Evolutionary conservation across 345 rosid species (phyloP), one percentile per base, ranked within the genome.

Genomic region (Euphorbia pulcherrima): DNA sequence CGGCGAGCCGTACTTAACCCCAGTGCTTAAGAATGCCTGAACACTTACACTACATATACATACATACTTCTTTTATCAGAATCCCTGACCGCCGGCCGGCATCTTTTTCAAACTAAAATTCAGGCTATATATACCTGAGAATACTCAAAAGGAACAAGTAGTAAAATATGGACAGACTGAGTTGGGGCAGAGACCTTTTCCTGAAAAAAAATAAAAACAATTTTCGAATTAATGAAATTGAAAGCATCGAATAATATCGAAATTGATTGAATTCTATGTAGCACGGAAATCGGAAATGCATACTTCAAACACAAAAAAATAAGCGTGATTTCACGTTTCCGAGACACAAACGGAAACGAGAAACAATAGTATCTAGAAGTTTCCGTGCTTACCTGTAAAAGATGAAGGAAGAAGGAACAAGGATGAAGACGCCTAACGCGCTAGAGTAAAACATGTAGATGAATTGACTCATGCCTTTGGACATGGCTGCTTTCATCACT

Each of bases 401-500:
- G 64, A 80, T 1, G 51, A 67, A 44, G 51, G 69, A 64, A 56
- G 58, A 73, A 12, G 74, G 69, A 44, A 64, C 54, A 24, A 80
- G 78, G 40, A 80, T 44, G 55, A 77, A 64, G 62, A 77, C 4
- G 35, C 59, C 78, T 4, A 78, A 51, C n/a, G 62, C 64, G 39
- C 75, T 73, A 7, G 77, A 75, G 72, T 83, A 78, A 56, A 74
- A 60, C n/a, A 71, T 65, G 39, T 68, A 67, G 26, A 80, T 61
- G 62, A 65, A 83, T 35, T 69, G 60, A 60, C 69, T 68, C 84
- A 76, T 64, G 56, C 82, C 81, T 63, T 37, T 46, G n/a, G 41
- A 57, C 80, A 80, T 71, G 64, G 82, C 78, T 39, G 74, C 83
- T 78, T 83, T 83, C 66, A 46, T 75, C 16, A 80, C 26, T 11